Evolutionary conservation across 2,329 filamentous ascomycete genomes (phyloP).

Genomic region (Colletotrichum noveboracense): DNA sequence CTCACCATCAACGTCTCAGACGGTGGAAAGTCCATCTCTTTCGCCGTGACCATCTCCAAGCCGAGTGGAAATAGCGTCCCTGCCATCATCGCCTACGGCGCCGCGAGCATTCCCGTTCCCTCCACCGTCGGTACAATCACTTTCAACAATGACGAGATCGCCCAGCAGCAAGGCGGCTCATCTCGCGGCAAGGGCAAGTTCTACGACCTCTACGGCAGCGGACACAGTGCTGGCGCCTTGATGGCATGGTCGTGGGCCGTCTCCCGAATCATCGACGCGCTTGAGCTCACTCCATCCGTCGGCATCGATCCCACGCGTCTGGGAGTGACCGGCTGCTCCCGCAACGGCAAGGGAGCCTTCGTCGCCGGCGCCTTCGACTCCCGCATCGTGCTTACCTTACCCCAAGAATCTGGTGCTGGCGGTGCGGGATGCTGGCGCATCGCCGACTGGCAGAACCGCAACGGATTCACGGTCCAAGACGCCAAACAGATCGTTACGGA

Average conservation of each 20-base stretch:
- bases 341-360: conserved; percentile 56
- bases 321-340: conserved; percentile 56
- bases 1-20: conserved; percentile 40
- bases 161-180: conserved; percentile 33
- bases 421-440: conserved; percentile 55
- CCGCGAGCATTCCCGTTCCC: conserved; percentile 49
- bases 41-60: conserved; percentile 31
- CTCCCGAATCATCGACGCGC: conserved; percentile 51
- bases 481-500: conserved; percentile 55
- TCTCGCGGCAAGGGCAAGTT: conserved; percentile 54
- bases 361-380: conserved; percentile 53
- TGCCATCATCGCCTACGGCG: conserved; percentile 54
- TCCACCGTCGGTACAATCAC: conserved; percentile 50
- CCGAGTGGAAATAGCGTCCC: conserved; percentile 44
- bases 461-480: conserved; percentile 53
- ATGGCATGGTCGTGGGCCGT: conserved; percentile 58
- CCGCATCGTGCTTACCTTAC: conserved; percentile 52
- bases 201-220: conserved; percentile 53
- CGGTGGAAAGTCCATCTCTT: conserved; percentile 35
- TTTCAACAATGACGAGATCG: conserved; percentile 55
- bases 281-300: conserved; percentile 42
- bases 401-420: conserved; percentile 55
- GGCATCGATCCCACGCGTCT: conserved; percentile 39
- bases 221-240: conserved; percentile 48
- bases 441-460: conserved; percentile 36